Evolutionary conservation across 495 filamentous ascomycete species (phyloP).

Genomic region (Aspergillus saccharolyticus): DNA sequence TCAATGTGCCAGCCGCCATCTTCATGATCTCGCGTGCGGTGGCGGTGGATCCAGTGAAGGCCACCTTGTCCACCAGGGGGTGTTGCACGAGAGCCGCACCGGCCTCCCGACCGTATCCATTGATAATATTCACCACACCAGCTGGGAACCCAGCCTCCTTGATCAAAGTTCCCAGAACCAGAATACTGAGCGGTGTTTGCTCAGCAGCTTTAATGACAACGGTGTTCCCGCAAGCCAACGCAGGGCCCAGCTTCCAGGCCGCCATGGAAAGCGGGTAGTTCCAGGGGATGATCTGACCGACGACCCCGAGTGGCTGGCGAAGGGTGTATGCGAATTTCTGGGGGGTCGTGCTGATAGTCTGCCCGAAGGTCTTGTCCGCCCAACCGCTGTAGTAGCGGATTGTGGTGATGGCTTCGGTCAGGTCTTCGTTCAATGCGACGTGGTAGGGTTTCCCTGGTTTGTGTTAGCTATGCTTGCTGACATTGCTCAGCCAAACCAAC

Average conservation of each 20-base stretch:
- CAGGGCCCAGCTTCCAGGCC: constrained; percentile 87
- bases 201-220: constrained; percentile 86
- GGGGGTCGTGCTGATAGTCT: constrained; percentile 75
- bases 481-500: constrained; percentile 24
- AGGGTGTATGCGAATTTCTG: constrained; percentile 85
- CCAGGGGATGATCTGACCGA: constrained; percentile 90
- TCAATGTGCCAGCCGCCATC: constrained; percentile 73
- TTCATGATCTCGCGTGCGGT: constrained; percentile 88
- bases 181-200: constrained; percentile 80
- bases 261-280: constrained; percentile 87
- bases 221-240: constrained; percentile 82
- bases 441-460: constrained; percentile 63
- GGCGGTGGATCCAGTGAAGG: constrained; percentile 81
- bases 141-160: constrained; percentile 87
- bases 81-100: constrained; percentile 76
- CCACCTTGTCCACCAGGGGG: constrained; percentile 76
- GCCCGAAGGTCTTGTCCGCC: constrained; percentile 87
- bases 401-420: constrained; percentile 61
- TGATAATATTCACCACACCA: constrained; percentile 88
- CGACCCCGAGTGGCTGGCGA: constrained; percentile 83
- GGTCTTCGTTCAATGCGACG: constrained; percentile 66
- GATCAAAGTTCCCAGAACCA: constrained; percentile 72
- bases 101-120: constrained; percentile 71
- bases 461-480: constrained; percentile 4
- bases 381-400: constrained; percentile 87